phyloP scores from a whole-genome alignment of 768 basidiomycete genomes.

The Crepidotus variabilis region DNA sequence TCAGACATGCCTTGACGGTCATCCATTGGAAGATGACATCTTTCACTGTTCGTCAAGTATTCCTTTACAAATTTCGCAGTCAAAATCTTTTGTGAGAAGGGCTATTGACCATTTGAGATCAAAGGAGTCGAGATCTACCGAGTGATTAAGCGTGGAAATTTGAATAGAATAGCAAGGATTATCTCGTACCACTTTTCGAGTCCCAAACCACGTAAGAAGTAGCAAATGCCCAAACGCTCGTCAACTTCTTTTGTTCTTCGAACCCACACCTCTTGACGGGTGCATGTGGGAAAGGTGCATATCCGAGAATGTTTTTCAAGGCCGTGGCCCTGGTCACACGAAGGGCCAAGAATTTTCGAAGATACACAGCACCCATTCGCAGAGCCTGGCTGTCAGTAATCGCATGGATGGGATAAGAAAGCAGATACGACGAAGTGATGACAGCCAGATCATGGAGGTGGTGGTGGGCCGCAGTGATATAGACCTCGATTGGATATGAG shows the following conservation, averaged over 20 bases:
- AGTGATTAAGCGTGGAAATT: neutral
- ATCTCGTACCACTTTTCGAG: neutral
- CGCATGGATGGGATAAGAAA: constrained; percentile 24
- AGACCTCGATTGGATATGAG: constrained; percentile 32
- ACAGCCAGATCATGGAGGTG: constrained; percentile 33
- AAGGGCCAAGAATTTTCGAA: constrained; percentile 34
- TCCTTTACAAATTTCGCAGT: neutral
- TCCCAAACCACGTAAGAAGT: neutral
- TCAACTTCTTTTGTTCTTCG: neutral
- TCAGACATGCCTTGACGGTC: neutral
- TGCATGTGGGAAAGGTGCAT: neutral
- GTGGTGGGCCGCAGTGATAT: constrained; percentile 31
- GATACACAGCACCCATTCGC: constrained; percentile 34
- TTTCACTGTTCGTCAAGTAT: neutral
- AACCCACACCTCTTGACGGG: neutral
- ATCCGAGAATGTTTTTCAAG: constrained; percentile 10
- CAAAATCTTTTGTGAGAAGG: neutral
- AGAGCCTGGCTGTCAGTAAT: constrained; percentile 33
- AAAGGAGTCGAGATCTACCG: neutral
- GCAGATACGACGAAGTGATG: constrained; percentile 30
- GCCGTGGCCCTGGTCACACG: constrained; percentile 28
- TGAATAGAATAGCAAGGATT: neutral
- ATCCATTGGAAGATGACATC: neutral
- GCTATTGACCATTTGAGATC: neutral
- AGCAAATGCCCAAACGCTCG: neutral